phyloP scores from a whole-genome alignment of 2,329 filamentous ascomycete genomes.

The Clarireedia hainanense region DNA sequence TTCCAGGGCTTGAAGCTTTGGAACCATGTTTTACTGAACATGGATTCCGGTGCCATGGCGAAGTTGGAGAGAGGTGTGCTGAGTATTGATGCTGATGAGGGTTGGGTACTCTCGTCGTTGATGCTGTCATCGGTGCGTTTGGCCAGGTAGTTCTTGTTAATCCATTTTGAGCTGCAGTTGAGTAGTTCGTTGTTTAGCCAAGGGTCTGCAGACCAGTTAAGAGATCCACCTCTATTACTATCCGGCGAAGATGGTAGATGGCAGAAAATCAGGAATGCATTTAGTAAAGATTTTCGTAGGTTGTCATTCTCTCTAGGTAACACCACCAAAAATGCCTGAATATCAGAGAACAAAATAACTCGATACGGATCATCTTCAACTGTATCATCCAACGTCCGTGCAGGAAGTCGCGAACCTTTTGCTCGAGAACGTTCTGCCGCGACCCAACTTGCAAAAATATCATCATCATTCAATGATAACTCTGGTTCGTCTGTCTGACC shows the following conservation, averaged over 20 bases:
- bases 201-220: constrained; percentile 40
- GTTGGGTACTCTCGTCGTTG: constrained; percentile 17
- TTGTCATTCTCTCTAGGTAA: constrained; percentile 36
- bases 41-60: constrained; percentile 38
- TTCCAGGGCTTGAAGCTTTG: constrained; percentile 13
- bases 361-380: constrained; percentile 76
- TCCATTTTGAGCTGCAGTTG: constrained; percentile 17
- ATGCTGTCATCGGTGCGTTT: not conserved
- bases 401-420: constrained; percentile 49
- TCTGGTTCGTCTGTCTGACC: constrained; percentile 16
- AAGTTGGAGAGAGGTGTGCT: constrained; percentile 15
- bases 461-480: constrained; percentile 12
- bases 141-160: constrained; percentile 8
- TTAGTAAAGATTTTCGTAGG: constrained; percentile 45
- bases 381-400: constrained; percentile 65
- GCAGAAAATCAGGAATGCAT: constrained; percentile 65
- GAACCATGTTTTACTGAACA: constrained; percentile 37
- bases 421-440: constrained; percentile 45
- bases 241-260: constrained; percentile 46
- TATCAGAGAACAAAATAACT: constrained; percentile 71
- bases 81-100: constrained; percentile 15
- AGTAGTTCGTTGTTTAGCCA: constrained; percentile 41
- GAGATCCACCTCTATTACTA: constrained; percentile 20
- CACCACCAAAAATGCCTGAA: constrained; percentile 53
- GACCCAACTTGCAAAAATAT: constrained; percentile 38